These are phyloP conservation scores for Exophiala viscosa DNA, from an alignment of 2,329 filamentous ascomycete genomes.

Conservation along the genomic window DNA sequence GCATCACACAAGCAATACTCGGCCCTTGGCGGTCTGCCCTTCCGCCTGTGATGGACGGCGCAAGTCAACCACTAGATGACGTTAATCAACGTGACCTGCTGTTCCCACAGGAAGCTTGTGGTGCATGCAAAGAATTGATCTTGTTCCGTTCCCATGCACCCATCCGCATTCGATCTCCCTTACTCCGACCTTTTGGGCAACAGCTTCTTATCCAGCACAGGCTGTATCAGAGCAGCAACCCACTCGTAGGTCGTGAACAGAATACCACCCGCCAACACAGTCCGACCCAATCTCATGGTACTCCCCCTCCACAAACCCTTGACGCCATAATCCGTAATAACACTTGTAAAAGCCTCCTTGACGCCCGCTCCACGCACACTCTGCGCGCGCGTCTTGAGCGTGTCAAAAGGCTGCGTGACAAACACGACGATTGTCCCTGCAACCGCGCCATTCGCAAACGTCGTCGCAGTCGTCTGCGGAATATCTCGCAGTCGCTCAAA, in stretches of 20 bases:
- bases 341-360: conserved; percentile 52
- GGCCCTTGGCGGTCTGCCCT: too few relatives aligned
- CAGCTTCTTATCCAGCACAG: conserved; percentile 29
- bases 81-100: not conserved
- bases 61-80: too few relatives aligned
- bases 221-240: conserved; percentile 48
- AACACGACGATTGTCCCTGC: conserved; percentile 52
- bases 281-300: conserved; percentile 62
- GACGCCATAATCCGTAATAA: conserved; percentile 56
- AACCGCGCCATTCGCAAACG: conserved; percentile 60
- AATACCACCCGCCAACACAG: conserved; percentile 64
- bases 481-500: conserved; percentile 49
- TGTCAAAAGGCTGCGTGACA: conserved; percentile 44
- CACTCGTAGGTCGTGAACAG: conserved; percentile 62
- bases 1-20: too few relatives aligned
- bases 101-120: not conserved
- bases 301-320: conserved; percentile 65
- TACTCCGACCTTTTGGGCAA: not conserved
- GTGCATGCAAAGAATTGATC: not conserved
- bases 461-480: conserved; percentile 49
- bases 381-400: conserved; percentile 41
- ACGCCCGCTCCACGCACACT: conserved; percentile 57
- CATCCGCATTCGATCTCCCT: not conserved
- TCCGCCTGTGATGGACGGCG: too few relatives aligned
- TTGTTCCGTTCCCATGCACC: not conserved